Evolutionary conservation across 768 basidiomycete species (phyloP), one percentile per base, ranked within the genome.

Genomic region (Suillus variegatus): DNA sequence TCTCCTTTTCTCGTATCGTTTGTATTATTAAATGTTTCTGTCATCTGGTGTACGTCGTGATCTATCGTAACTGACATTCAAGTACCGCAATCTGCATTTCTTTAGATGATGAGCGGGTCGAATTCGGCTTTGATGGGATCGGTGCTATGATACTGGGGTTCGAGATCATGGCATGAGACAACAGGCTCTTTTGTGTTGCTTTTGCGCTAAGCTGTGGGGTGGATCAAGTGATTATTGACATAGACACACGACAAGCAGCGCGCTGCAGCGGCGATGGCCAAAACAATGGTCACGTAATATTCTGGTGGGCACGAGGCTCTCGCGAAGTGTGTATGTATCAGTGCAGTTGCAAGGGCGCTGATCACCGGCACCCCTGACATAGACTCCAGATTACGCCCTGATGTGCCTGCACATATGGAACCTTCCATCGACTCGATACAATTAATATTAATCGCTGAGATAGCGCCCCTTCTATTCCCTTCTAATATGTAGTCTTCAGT

Each of bases 11-110:
- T 55, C 6, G 63, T 57, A 66, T 64, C 32, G 64, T 44, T 51
- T 76, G 69, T 76, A 75, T 70, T 68, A 65, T 72, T 69, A 69
- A 54, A 32, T 67, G 36, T 69, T 55, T 75, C 64, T 68, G 61
- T 62, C 66, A 67, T 52, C 67, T 16, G 60, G 44, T 22, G 20
- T 38, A n/a, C 20, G 54, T 35, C 32, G 54, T 54, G 25, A 64
- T 64, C 16, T 61, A 32, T 64, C 22, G 41, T 64, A 44, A 46
- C 35, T 46, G 41, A 35, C 51, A 36, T 16, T 32, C 14, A 25
- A 28, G 25, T 51, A 14, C 22, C 49, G 25, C 47, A 49, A 49
- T 14, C 47, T 49, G 22, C 14, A 40, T 40, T 57, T 18, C 14
- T 25, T 57, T 14, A 41, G 38, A 58, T 18, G 18, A 41, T 18